phyloP scores from a whole-genome alignment of 2,329 filamentous ascomycete genomes.

The Aureobasidium sp. region DNA sequence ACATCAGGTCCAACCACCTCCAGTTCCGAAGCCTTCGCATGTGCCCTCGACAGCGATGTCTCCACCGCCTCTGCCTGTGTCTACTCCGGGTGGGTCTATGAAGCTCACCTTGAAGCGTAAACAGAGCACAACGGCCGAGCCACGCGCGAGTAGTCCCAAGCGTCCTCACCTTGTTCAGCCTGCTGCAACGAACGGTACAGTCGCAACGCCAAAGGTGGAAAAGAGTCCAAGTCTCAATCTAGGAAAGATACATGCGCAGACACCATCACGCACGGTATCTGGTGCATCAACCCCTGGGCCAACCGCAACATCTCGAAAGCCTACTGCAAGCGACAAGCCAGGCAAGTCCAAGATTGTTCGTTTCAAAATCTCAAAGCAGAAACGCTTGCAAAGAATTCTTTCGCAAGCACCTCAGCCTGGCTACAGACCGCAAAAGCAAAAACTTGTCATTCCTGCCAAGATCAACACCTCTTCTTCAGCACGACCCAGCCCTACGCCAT shows the following conservation, averaged over 20 bases:
- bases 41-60: constrained; percentile 15
- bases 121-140: constrained; percentile 19
- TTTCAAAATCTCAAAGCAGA: neutral
- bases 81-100: constrained; percentile 9
- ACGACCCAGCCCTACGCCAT: neutral
- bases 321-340: neutral
- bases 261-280: constrained; percentile 5
- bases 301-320: neutral
- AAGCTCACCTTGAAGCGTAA: constrained; percentile 28
- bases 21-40: constrained; percentile 7
- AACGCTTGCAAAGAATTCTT: constrained; percentile 8
- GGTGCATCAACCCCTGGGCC: neutral
- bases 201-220: constrained; percentile 13
- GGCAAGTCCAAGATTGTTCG: neutral
- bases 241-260: neutral
- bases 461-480: constrained; percentile 2
- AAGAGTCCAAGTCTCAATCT: constrained; percentile 6
- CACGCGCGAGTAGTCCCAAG: constrained; percentile 24
- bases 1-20: neutral
- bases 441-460: neutral
- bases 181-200: constrained; percentile 5
- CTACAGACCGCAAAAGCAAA: neutral
- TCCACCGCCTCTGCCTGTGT: constrained; percentile 16
- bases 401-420: constrained; percentile 9
- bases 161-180: constrained; percentile 21